These are phyloP conservation scores for Tausonia pullulans DNA, from an alignment of 1,284 basidiomycete genomes.

Conservation along the genomic window DNA sequence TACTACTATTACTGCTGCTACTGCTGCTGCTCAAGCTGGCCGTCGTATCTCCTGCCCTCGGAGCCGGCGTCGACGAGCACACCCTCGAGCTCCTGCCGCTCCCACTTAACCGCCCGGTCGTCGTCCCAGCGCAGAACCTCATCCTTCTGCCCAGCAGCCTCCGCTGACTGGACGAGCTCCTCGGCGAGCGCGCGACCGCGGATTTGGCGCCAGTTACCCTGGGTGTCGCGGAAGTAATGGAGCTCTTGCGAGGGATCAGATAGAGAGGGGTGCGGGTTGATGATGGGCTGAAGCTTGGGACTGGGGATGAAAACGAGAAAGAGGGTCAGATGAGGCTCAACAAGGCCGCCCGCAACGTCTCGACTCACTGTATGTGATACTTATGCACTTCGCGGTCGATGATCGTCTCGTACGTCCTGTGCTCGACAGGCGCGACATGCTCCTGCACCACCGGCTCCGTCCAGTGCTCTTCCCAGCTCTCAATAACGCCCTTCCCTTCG, in stretches of 20 bases:
- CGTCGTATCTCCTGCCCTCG: background rate
- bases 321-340: background rate
- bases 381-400: slow-evolving; percentile 28
- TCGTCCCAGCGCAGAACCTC: background rate
- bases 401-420: slow-evolving; percentile 26
- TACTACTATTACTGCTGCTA: background rate
- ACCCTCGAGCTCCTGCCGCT: slow-evolving; percentile 1
- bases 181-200: slow-evolving; percentile 3
- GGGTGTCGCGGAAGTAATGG: slow-evolving; percentile 9
- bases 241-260: background rate
- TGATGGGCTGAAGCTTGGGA: slow-evolving; percentile 31
- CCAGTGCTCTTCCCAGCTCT: slow-evolving; percentile 24
- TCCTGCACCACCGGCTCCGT: slow-evolving; percentile 29
- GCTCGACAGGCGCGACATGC: slow-evolving; percentile 24
- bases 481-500: slow-evolving; percentile 23
- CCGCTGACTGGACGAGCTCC: slow-evolving; percentile 5
- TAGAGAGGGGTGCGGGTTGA: slow-evolving; percentile 24
- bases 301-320: slow-evolving; percentile 14
- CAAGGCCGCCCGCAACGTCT: background rate
- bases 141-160: background rate
- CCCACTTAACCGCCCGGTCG: background rate
- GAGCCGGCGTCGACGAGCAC: background rate
- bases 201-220: slow-evolving; percentile 6
- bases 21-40: background rate
- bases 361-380: slow-evolving; percentile 29